A percentile compares a stretch with the other conserved stretches of the same genome.
phyloP scores from a whole-genome alignment of 768 basidiomycete genomes.

The Mycena olivaceomarginata region DNA sequence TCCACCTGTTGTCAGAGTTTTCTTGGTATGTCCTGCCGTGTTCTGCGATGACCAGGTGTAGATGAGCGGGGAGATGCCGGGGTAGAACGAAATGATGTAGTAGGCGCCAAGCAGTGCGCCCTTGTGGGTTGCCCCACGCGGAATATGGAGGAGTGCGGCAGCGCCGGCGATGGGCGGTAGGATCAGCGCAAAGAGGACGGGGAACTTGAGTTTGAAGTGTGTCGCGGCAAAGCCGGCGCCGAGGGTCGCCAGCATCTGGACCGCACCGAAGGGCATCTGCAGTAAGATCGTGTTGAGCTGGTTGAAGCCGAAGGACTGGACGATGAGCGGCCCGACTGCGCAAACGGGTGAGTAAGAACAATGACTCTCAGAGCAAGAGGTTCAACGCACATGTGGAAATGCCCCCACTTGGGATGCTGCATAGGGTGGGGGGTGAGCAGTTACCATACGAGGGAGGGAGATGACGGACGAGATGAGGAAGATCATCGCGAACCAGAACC shows the following conservation, averaged over 20 bases:
- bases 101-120: conserved; percentile 40
- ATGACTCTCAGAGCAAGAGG: not conserved
- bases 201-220: conserved; percentile 35
- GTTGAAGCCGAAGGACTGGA: conserved; percentile 46
- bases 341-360: not conserved
- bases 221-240: conserved; percentile 26
- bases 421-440: not conserved
- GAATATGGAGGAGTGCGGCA: conserved; percentile 38
- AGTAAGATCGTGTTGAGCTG: conserved; percentile 43
- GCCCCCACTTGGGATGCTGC: conserved; percentile 38
- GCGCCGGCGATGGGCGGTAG: conserved; percentile 45
- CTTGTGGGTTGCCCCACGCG: conserved; percentile 25
- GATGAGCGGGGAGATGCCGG: conserved; percentile 43
- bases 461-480: conserved; percentile 42
- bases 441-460: not conserved
- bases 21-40: conserved; percentile 58
- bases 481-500: conserved; percentile 41
- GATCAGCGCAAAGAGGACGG: conserved; percentile 38
- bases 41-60: conserved; percentile 51
- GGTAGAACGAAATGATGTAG: conserved; percentile 46
- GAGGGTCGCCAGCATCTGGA: conserved; percentile 43
- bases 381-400: conserved; percentile 38
- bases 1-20: conserved; percentile 46
- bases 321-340: conserved; percentile 44
- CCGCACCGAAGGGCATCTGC: conserved; percentile 46